Percentiles rank a stretch among this genome's conserved stretches.
phyloP scores from a whole-genome alignment of 352 stramenopile genomes.

The Phytophthora ramorum region DNA sequence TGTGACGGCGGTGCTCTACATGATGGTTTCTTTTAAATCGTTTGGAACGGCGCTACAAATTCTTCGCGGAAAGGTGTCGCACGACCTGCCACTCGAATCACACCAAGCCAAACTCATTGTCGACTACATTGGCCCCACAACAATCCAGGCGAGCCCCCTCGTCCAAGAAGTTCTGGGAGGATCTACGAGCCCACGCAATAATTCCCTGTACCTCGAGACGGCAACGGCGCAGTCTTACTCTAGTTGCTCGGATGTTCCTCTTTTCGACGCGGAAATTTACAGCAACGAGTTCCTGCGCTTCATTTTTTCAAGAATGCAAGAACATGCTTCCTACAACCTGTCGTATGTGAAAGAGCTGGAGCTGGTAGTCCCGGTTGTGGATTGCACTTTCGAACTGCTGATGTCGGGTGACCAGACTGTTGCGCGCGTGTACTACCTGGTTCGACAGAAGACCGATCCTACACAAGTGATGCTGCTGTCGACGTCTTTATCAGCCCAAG shows the following conservation, averaged over 20 bases:
- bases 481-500: conserved; percentile 33
- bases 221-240: conserved; percentile 28
- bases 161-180: conserved; percentile 32
- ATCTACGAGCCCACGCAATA: conserved; percentile 32
- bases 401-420: conserved; percentile 26
- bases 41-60: conserved; percentile 20
- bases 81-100: conserved; percentile 24
- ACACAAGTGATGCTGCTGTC: conserved; percentile 31
- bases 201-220: conserved; percentile 49
- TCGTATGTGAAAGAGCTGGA: conserved; percentile 37
- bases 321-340: conserved; percentile 30
- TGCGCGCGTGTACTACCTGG: conserved; percentile 35
- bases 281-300: conserved; percentile 39
- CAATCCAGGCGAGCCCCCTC: conserved; percentile 40
- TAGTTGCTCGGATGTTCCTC: conserved; percentile 19
- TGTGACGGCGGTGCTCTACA: conserved; percentile 22
- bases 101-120: conserved; percentile 33
- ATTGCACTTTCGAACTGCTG: conserved; percentile 40
- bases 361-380: conserved; percentile 47
- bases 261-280: conserved; percentile 36
- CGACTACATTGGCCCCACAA: conserved; percentile 30
- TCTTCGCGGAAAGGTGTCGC: conserved; percentile 20
- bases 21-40: conserved; percentile 28
- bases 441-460: conserved; percentile 21
- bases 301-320: conserved; percentile 29